These are phyloP conservation scores for Carex scoparia DNA, from an alignment of 176 grass and related monocot species.

Conservation along the genomic window DNA sequence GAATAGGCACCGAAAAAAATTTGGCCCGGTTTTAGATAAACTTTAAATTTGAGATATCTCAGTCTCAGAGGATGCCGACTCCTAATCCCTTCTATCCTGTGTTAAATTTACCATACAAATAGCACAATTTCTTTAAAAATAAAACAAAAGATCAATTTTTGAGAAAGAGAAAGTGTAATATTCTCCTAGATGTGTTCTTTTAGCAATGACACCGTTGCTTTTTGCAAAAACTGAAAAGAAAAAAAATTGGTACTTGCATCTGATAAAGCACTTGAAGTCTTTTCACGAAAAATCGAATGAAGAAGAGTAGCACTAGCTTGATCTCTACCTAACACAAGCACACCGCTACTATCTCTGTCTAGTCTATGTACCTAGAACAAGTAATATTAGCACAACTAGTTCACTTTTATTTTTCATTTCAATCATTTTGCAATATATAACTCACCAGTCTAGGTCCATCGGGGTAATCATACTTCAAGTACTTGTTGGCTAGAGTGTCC, in stretches of 20 bases:
- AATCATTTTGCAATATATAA: not conserved
- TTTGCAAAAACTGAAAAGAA: not conserved
- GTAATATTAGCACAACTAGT: constrained; percentile 8
- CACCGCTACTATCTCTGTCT: constrained; percentile 89
- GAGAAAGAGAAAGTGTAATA: not conserved
- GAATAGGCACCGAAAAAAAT: too few relatives aligned
- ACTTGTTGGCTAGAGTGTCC: constrained; percentile 59
- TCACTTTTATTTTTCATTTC: not conserved
- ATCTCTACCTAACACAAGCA: constrained; percentile 81
- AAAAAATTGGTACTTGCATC: constrained; percentile 46
- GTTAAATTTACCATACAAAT: not conserved
- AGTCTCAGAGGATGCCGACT: too few relatives aligned
- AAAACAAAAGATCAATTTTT: not conserved
- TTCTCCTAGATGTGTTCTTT: not conserved
- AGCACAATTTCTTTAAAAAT: not conserved
- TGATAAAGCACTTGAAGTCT: constrained; percentile 85
- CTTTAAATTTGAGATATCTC: too few relatives aligned
- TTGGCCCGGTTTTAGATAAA: too few relatives aligned
- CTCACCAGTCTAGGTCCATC: constrained; percentile 73
- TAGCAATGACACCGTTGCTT: not conserved
- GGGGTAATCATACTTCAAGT: constrained; percentile 46
- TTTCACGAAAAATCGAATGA: constrained; percentile 91
- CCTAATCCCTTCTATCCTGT: not conserved
- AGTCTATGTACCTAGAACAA: constrained; percentile 78
- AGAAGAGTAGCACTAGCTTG: constrained; percentile 72